Evolutionary conservation across 2,329 filamentous ascomycete genomes (phyloP), one percentile per base, ranked within the genome.

Genomic region (Fusarium dlaminii): DNA sequence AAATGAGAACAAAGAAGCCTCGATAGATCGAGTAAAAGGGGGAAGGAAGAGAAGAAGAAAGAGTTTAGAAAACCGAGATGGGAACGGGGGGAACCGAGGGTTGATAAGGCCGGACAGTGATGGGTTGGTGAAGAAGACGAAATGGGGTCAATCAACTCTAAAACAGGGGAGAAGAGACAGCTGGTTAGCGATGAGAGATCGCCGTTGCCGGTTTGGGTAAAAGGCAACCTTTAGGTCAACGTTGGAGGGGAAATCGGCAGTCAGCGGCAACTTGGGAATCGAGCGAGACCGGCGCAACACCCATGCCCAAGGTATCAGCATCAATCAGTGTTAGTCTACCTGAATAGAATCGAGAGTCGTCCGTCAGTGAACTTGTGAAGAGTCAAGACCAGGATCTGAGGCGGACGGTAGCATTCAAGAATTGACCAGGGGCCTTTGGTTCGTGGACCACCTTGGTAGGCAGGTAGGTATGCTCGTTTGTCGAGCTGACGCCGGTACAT

Each of bases 111-210:
- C 52, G 37, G 72, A 66, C 37, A 54, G 63, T 73, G 72, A 70
- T 64, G 43, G 60, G 72, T 61, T 68, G 63, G 70, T 49, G 63
- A 63, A 63, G 64, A 65, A 48, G 61, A 72, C 52, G 62, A 75
- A 70, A 74, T 66, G 72, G 74, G 62, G 74, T 70, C 66, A 69
- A 76, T 76, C 77, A 79, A 77, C 75, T 79, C 69, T 77, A 77
- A 79, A 77, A 77, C 58, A 63, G 68, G 75, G 67, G 70, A 77
- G 75, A 51, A 64, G 66, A 60, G 72, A 66, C 63, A 62, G 69
- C 64, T 42, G 56, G 63, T 66, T 63, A 67, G 72, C 74, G 76
- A 77, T 71, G 66, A 71, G 76, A 67, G 77, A 79, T 78, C 68
- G 64, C 63, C 75, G 75, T 78, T 79, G 67, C 76, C 73, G 65